A percentile compares a stretch with the other conserved stretches of the same genome.
These are phyloP conservation scores for Heliamphora exappendiculata DNA, from an alignment of 148 eudicot species.

Conservation along the genomic window DNA sequence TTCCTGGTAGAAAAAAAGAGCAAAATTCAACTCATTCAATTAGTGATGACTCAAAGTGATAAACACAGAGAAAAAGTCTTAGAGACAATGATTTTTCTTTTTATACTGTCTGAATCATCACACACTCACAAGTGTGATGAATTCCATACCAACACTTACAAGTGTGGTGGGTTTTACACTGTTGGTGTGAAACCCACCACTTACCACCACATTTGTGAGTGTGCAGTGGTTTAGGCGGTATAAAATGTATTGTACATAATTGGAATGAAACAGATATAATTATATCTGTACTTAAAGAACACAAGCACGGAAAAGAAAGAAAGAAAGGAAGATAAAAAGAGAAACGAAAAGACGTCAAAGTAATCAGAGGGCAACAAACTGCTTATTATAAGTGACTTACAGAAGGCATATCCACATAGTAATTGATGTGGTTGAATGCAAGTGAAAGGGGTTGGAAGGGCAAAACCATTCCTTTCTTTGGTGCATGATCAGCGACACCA, in stretches of 20 bases:
- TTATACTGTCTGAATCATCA: too few relatives aligned
- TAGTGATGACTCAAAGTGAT: not conserved
- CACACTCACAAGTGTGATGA: too few relatives aligned
- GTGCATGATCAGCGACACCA: not conserved
- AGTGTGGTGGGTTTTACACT: too few relatives aligned
- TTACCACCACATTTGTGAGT: too few relatives aligned
- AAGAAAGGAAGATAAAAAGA: not conserved
- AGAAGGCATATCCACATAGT: slow-evolving; percentile 56
- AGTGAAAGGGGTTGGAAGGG: slow-evolving; percentile 64
- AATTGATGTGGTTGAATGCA: slow-evolving; percentile 52
- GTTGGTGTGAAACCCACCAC: too few relatives aligned
- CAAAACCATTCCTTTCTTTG: slow-evolving; percentile 47
- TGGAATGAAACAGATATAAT: not conserved
- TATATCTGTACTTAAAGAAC: not conserved
- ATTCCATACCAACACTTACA: too few relatives aligned
- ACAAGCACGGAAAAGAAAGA: not conserved
- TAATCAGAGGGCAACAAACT: not conserved
- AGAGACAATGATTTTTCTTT: too few relatives aligned
- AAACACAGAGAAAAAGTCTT: too few relatives aligned
- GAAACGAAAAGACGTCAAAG: not conserved
- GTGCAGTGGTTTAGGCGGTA: too few relatives aligned
- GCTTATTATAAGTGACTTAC: slow-evolving; percentile 32
- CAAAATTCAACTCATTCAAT: not conserved
- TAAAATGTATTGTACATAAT: too few relatives aligned
- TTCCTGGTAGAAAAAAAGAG: slow-evolving; percentile 33